A percentile compares a stretch with the other conserved stretches of the same genome.
These are phyloP conservation scores for Nidularia pulvinata DNA, from an alignment of 768 basidiomycete genomes.

Conservation along the genomic window DNA sequence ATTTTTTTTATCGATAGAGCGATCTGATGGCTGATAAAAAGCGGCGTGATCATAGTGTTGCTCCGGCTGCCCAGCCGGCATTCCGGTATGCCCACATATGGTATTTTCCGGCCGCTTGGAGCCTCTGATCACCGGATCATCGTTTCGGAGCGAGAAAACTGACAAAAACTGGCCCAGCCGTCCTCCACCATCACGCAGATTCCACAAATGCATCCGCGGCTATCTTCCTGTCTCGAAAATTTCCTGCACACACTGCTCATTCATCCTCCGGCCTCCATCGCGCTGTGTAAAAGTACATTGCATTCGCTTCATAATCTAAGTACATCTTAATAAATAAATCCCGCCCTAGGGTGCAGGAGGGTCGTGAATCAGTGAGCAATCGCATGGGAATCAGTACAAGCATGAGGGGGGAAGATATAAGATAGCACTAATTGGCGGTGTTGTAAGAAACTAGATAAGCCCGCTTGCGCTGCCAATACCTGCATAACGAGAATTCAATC, in stretches of 20 bases:
- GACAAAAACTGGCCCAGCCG: not conserved
- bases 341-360: no score
- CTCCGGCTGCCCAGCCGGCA: constrained; percentile 16
- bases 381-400: not conserved
- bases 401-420: constrained; percentile 5
- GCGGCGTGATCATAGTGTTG: constrained; percentile 41
- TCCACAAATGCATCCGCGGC: not conserved
- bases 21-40: constrained; percentile 57
- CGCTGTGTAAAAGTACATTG: not conserved
- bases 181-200: not conserved
- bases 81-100: not conserved
- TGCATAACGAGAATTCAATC: constrained; percentile 4
- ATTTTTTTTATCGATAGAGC: constrained; percentile 62
- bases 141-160: not conserved
- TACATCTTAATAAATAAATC: constrained; percentile 1
- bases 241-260: not conserved
- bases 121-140: not conserved
- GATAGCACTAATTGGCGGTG: constrained; percentile 4
- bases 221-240: no score
- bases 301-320: not conserved
- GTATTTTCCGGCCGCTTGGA: not conserved
- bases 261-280: not conserved
- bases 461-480: not conserved
- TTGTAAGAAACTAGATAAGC: constrained; percentile 4
- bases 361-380: no score